These are phyloP conservation scores for Schoenoplectus triqueter DNA, from an alignment of 202 grass and related monocot genomes.

Conservation along the genomic window DNA sequence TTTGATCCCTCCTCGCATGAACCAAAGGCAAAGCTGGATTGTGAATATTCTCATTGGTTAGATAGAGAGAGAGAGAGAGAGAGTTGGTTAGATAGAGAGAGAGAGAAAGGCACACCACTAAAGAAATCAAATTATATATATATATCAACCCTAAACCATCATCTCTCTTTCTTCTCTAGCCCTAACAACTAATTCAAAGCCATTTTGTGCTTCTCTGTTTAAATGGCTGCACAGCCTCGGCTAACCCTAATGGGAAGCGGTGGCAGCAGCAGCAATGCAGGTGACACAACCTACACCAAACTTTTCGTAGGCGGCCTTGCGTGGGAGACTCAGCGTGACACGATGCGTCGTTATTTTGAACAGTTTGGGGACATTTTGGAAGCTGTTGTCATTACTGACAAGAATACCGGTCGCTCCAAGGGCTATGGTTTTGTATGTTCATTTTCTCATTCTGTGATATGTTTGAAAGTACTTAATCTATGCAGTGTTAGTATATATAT, in stretches of 20 bases:
- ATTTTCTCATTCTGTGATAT: neutral
- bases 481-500: neutral
- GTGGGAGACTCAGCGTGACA: conserved; percentile 62
- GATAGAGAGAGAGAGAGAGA: conserved; percentile 21
- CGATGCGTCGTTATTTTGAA: conserved; percentile 53
- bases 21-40: conserved; percentile 32
- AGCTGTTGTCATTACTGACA: conserved; percentile 65
- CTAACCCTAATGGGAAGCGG: conserved; percentile 33
- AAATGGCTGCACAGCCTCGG: conserved; percentile 41
- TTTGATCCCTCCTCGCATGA: conserved; percentile 35
- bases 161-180: conserved; percentile 34
- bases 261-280: neutral
- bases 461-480: neutral
- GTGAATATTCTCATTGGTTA: conserved; percentile 39
- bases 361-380: conserved; percentile 60
- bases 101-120: conserved; percentile 23
- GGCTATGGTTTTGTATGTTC: conserved; percentile 65
- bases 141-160: conserved; percentile 23
- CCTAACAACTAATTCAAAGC: conserved; percentile 7
- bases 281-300: conserved; percentile 62
- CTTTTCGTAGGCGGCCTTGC: conserved; percentile 60
- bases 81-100: conserved; percentile 11
- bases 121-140: conserved; percentile 29
- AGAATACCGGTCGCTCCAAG: conserved; percentile 65
- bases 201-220: conserved; percentile 7